These are phyloP conservation scores for Dactylorhiza incarnata DNA, from an alignment of 106 monocot species.

Conservation along the genomic window DNA sequence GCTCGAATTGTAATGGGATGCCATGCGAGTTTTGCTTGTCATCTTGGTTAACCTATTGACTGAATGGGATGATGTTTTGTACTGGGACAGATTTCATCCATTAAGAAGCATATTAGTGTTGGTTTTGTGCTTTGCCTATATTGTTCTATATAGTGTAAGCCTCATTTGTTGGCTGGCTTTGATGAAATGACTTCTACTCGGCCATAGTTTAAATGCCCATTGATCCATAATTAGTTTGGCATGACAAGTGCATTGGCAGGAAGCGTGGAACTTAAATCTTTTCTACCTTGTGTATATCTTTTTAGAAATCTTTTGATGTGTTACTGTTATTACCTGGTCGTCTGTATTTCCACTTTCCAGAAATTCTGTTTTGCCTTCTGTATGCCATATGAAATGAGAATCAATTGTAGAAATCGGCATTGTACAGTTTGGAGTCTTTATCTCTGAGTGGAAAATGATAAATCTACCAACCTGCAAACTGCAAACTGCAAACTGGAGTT, in stretches of 20 bases:
- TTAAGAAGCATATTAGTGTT: neutral
- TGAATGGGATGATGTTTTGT: neutral
- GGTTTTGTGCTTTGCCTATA: neutral
- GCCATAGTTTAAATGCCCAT: neutral
- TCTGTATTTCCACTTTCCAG: neutral
- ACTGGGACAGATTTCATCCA: neutral
- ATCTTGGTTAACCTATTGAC: neutral
- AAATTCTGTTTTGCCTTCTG: neutral
- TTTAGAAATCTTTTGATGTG: neutral
- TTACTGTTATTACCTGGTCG: neutral
- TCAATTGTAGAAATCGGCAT: neutral
- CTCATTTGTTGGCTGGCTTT: neutral
- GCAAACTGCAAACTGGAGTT: too few species aligned
- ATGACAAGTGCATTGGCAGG: neutral
- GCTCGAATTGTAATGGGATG: conserved; percentile 2
- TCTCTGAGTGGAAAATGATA: too few species aligned
- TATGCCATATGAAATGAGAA: neutral
- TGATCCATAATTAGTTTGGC: neutral
- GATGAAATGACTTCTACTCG: neutral
- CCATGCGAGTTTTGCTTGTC: neutral
- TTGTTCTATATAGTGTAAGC: neutral
- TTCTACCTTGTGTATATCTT: neutral
- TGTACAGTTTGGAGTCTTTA: too few species aligned
- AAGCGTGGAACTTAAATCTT: neutral
- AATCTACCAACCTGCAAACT: too few species aligned